These are phyloP conservation scores for Blastocrithidia nonstop DNA, from an alignment of 208 protist species.

Conservation along the genomic window DNA sequence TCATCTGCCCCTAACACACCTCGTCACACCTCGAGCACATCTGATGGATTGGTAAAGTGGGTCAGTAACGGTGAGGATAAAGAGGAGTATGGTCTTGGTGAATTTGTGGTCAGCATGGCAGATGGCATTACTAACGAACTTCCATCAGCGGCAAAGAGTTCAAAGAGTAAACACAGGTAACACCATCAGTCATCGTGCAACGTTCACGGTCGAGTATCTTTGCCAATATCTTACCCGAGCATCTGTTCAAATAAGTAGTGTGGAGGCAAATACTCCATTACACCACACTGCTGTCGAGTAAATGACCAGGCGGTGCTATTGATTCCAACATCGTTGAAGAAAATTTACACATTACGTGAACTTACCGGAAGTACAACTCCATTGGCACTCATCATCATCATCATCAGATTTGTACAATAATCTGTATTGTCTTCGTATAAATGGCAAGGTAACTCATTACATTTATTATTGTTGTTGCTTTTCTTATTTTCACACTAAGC, in stretches of 20 bases:
- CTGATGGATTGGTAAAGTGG: conserved; percentile 25
- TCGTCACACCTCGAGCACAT: conserved; percentile 52
- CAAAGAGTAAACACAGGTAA: conserved; percentile 58
- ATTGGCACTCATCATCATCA: no score
- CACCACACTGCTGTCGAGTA: conserved; percentile 73
- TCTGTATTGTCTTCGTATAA: no score
- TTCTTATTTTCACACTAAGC: no score
- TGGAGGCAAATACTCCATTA: conserved; percentile 68
- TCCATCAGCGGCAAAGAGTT: conserved; percentile 47
- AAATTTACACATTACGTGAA: conserved; percentile 38
- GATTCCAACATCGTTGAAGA: conserved; percentile 47
- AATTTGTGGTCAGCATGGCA: no score
- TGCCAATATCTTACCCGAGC: conserved; percentile 15
- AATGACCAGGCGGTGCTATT: conserved; percentile 56
- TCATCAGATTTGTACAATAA: no score
- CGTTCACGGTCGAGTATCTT: conserved; percentile 38
- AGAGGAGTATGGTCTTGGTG: not conserved
- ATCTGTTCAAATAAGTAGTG: conserved; percentile 57
- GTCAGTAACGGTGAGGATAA: conserved; percentile 5
- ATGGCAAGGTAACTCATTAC: no score
- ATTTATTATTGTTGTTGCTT: not conserved
- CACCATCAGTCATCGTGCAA: conserved; percentile 73
- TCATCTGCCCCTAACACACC: conserved; percentile 18
- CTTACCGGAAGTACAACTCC: conserved; percentile 7
- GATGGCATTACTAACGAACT: conserved; percentile 28